Base-by-base conservation (phyloP, 1,284 basidiomycete species). In the Melampsora larici-populina region DNA sequence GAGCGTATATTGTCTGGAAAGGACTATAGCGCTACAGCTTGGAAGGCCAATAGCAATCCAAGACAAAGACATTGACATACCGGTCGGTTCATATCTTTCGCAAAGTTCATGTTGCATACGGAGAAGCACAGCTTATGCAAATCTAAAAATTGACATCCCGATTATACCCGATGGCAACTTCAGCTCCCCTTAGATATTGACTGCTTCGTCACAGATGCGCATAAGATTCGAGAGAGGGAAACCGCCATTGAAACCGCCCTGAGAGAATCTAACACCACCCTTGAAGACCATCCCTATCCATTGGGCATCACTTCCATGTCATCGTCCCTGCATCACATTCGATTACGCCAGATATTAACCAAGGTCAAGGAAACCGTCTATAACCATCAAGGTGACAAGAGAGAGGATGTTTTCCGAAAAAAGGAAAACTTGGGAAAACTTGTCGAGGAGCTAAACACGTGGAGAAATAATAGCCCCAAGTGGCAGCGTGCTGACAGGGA, bases 181-280 rank as follows among this genome's bases (percentile, higher is more conserved):
- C 64, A 75, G 72, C 49, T 75, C n/a, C 72, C 72, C 26, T 65
- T 75, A n/a, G 72, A 75, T 60, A 75, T 75, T 36, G 72, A 75
- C 33, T 75, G 72, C 60, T 48, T 58, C n/a, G 51, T 75, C 8
- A 67, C 72, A n/a, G 65, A 75, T 60, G 29, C 29, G 40, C 49
- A 75, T 65, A 18, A 66, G 36, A 75, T 75, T 17, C 7, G 51
- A 33, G 72, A 60, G 21, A 46, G 72, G 48, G 49, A 33, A 24
- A 33, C 36, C 24, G 72, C 72, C 18, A 66, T 75, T 24, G 48
- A 66, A 43, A n/a, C 21, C 31, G 40, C 64, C 36, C 49, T 75
- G 18, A 49, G 63, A 33, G 63, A 75, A 40, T 65, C 72, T 21
- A 65, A 51, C 3, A 66, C 72, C 17, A 75, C 63, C 0, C 40